These are phyloP conservation scores for Apophysomyces sp. DNA, from an alignment of 371 early-diverging fungal species.

Conservation along the genomic window DNA sequence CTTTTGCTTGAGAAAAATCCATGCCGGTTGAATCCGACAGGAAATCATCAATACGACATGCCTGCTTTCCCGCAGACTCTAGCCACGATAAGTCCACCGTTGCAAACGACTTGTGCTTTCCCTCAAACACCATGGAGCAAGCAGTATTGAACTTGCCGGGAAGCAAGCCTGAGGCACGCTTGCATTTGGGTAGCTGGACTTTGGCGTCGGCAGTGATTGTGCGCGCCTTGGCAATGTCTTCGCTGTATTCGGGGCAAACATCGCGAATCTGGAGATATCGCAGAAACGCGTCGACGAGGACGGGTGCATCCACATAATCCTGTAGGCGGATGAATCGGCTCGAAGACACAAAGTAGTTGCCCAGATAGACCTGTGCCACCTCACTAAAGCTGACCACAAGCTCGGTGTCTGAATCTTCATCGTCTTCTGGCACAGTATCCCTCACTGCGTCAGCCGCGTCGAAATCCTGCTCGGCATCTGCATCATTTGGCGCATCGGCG, in stretches of 20 bases:
- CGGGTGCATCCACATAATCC: slow-evolving; percentile 47
- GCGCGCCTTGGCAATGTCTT: slow-evolving; percentile 48
- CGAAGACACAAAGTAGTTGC: slow-evolving; percentile 45
- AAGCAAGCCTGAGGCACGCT: slow-evolving; percentile 24
- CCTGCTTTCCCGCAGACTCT: slow-evolving; percentile 15
- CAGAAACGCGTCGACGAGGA: slow-evolving; percentile 49
- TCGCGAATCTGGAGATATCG: slow-evolving; percentile 55
- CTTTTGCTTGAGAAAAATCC: slow-evolving; percentile 11
- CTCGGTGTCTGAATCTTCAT: slow-evolving; percentile 42
- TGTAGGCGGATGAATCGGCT: slow-evolving; percentile 42
- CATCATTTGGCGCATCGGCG: slow-evolving; percentile 34
- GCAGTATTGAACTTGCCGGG: slow-evolving; percentile 53
- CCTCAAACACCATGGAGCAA: slow-evolving; percentile 44
- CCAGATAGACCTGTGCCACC: slow-evolving; percentile 57
- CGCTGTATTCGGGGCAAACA: slow-evolving; percentile 55
- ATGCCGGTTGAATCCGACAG: slow-evolving; percentile 22
- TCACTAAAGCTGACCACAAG: slow-evolving; percentile 51
- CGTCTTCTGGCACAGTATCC: slow-evolving; percentile 47
- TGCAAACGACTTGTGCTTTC: slow-evolving; percentile 20
- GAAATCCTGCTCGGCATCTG: slow-evolving; percentile 47
- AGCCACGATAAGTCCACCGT: slow-evolving; percentile 29
- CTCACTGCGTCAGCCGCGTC: slow-evolving; percentile 47
- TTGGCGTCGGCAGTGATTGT: slow-evolving; percentile 46
- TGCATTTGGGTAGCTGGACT: slow-evolving; percentile 50
- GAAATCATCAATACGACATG: slow-evolving; percentile 24